Evolutionary conservation across 1,284 basidiomycete species (phyloP), one percentile per base, ranked within the genome.

Genomic region (Ceratobasidium papillatum): DNA sequence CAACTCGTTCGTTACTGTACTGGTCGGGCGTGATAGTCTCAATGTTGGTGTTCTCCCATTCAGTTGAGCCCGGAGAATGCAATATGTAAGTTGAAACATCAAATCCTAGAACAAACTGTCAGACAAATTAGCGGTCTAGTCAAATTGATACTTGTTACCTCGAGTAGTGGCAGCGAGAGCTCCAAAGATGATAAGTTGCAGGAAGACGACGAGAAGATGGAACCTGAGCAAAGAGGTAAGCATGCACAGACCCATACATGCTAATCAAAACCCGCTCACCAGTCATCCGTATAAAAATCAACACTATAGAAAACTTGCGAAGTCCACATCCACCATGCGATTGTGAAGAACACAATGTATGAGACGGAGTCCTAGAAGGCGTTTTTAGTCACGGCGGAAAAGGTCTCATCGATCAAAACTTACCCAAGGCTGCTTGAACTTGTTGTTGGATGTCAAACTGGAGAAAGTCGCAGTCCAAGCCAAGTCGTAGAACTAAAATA

Each of bases 241-340:
- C 19, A 47, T 47, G 19, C 11, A 52, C 11, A 8, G 19, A 22
- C 7, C 2, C 34, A 7, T 32, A 22, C 30, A 12, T 9, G 1
- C 0, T n/a, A n/a, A n/a, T 25, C 11, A 14, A 17, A 11, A 47
- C 27, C 22, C 47, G 9, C 61, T 30, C 27, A 51, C 68, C 71
- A 73, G 36, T 73, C 71, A 27, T 73, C 56, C 8, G 71, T 73
- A 49, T 73, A 73, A 34, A 73, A 73, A 19, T 73, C 71, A 17
- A 73, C 56, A 52, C 59, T 73, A n/a, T 73, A 73, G 36, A 54
- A 62, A 30, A 73, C 71, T 19, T 73, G 71, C 1, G 71, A 51
- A 0, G 41, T 59, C 71, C 71, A 73, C 32, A 73, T 34, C 71
- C 71, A 73, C 71, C 71, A 73, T 12, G 49, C 59, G 22, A 54